phyloP scores from a whole-genome alignment of 1,284 basidiomycete species.

The Taiwanofungus camphoratus region DNA sequence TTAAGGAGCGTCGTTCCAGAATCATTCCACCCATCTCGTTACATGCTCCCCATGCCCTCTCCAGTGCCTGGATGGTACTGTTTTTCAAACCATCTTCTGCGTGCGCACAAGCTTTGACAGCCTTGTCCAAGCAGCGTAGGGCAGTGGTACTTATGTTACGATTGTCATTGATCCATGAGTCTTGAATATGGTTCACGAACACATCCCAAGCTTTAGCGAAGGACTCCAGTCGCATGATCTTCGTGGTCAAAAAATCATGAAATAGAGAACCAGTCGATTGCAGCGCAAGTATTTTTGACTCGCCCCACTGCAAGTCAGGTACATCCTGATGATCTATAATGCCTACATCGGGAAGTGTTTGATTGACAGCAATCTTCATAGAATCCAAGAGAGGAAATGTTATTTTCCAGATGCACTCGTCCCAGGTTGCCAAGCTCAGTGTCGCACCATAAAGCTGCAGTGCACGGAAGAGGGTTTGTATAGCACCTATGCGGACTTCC shows the following conservation, averaged over 20 bases:
- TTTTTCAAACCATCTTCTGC: constrained; percentile 36
- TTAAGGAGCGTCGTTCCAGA: constrained; percentile 9
- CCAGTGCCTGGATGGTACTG: constrained; percentile 45
- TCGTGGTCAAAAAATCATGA: constrained; percentile 68
- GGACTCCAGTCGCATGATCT: constrained; percentile 67
- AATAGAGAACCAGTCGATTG: constrained; percentile 83
- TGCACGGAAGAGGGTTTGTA: constrained; percentile 92
- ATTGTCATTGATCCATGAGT: constrained; percentile 65
- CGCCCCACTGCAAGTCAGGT: constrained; percentile 61
- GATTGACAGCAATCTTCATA: constrained; percentile 54
- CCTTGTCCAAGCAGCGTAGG: constrained; percentile 75
- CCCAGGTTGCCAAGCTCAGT: constrained; percentile 79
- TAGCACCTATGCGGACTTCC: constrained; percentile 89
- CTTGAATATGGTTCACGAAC: constrained; percentile 66
- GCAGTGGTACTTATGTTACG: constrained; percentile 73
- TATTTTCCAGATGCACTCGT: constrained; percentile 82
- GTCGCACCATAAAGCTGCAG: constrained; percentile 90
- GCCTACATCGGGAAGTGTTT: constrained; percentile 14
- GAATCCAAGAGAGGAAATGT: constrained; percentile 85
- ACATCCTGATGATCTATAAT: constrained; percentile 12
- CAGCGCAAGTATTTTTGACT: constrained; percentile 83
- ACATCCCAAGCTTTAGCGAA: constrained; percentile 69
- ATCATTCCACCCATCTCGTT: constrained; percentile 56
- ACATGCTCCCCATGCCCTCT: constrained; percentile 69
- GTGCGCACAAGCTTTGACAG: constrained; percentile 50